These are phyloP conservation scores for Thalassiosira livingstoniorum DNA, from an alignment of 352 stramenopile genomes.

Conservation along the genomic window DNA sequence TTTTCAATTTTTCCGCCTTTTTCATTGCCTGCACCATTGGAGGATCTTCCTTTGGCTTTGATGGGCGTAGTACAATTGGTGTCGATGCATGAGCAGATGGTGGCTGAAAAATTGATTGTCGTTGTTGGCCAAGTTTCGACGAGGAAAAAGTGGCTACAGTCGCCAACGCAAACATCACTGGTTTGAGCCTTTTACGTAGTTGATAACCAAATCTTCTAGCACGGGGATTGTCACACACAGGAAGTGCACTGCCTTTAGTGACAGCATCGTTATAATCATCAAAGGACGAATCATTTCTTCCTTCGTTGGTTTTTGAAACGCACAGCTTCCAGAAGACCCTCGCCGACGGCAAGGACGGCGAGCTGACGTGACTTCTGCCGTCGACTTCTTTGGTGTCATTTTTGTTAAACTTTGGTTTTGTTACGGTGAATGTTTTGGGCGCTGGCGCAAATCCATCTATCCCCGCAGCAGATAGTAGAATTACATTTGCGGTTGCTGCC, in stretches of 20 bases:
- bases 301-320: not conserved
- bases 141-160: slow-evolving; percentile 14
- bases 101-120: slow-evolving; percentile 11
- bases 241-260: not conserved
- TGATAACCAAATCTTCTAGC: not conserved
- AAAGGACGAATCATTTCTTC: not conserved
- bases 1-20: slow-evolving; percentile 57
- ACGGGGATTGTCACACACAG: not conserved
- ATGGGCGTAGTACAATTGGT: slow-evolving; percentile 67
- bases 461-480: slow-evolving; percentile 1
- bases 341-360: not conserved
- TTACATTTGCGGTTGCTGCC: no score
- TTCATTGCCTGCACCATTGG: slow-evolving; percentile 66
- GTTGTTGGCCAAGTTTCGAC: slow-evolving; percentile 3
- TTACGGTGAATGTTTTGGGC: not conserved
- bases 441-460: slow-evolving; percentile 8
- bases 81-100: slow-evolving; percentile 65
- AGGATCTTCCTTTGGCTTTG: slow-evolving; percentile 55
- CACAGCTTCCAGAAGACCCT: not conserved
- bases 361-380: no score
- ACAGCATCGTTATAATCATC: not conserved
- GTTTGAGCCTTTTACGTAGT: slow-evolving; percentile 22
- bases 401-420: not conserved
- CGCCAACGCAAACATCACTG: slow-evolving; percentile 17
- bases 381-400: no score